phyloP scores from a whole-genome alignment of 331 rosid genomes.

The Arachis monticola region DNA sequence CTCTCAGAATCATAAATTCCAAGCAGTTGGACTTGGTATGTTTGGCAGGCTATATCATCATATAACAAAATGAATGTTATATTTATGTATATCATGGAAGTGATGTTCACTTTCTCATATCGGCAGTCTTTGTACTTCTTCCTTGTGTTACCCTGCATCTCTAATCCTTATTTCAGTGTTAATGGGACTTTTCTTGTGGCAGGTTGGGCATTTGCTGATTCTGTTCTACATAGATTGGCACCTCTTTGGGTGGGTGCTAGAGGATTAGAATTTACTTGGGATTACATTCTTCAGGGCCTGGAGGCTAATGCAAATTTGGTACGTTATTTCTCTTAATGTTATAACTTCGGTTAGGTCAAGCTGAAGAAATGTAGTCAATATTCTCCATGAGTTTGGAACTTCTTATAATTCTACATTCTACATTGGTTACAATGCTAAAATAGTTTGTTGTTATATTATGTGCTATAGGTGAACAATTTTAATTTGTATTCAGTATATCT shows the following conservation, averaged over 20 bases:
- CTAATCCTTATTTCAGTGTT: slow-evolving; percentile 22
- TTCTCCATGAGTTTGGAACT: slow-evolving; percentile 24
- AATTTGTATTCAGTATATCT: slow-evolving; percentile 7
- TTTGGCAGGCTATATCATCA: slow-evolving; percentile 33
- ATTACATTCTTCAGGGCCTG: slow-evolving; percentile 89
- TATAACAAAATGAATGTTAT: background rate
- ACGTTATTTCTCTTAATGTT: slow-evolving; percentile 30
- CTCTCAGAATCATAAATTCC: slow-evolving; percentile 97
- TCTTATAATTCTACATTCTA: slow-evolving; percentile 14
- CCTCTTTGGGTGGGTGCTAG: slow-evolving; percentile 99
- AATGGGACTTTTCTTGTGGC: slow-evolving; percentile 43
- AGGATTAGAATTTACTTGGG: slow-evolving; percentile 99
- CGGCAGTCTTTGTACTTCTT: slow-evolving; percentile 24
- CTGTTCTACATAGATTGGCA: slow-evolving; percentile 91
- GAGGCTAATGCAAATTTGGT: slow-evolving; percentile 99
- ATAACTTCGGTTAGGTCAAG: background rate
- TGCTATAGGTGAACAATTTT: slow-evolving; percentile 10
- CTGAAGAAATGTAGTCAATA: slow-evolving; percentile 16
- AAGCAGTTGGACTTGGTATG: slow-evolving; percentile 98
- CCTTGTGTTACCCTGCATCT: slow-evolving; percentile 34
- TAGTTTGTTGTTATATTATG: slow-evolving; percentile 24
- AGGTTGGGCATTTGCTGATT: slow-evolving; percentile 99
- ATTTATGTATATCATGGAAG: slow-evolving; percentile 20
- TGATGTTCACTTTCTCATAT: slow-evolving; percentile 14
- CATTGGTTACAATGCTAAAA: slow-evolving; percentile 28